Percentiles rank a stretch among this genome's conserved stretches.
phyloP scores from a whole-genome alignment of 2,329 filamentous ascomycete genomes.

The Coniochaeta sp. region DNA sequence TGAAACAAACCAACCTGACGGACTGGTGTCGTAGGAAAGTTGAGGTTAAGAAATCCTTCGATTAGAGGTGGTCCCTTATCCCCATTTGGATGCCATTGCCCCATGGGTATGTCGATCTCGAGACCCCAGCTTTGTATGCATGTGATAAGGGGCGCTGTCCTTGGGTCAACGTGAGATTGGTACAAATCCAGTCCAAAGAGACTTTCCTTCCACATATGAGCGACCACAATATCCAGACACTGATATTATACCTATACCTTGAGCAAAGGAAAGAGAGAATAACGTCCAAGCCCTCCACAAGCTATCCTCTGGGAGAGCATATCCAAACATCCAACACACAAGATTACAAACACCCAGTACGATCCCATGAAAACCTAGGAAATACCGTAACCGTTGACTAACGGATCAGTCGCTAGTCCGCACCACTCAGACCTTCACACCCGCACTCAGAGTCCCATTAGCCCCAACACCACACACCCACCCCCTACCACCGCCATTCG shows the following conservation, averaged over 20 bases:
- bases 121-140: too few species aligned
- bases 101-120: too few species aligned
- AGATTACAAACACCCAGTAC: neutral
- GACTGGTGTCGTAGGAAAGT: neutral
- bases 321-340: neutral
- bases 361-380: neutral
- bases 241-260: neutral
- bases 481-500: neutral
- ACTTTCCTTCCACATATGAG: too few species aligned
- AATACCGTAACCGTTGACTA: too few species aligned
- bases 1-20: too few species aligned
- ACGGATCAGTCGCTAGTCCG: too few species aligned
- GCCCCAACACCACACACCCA: neutral
- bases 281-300: neutral
- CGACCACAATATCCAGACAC: too few species aligned
- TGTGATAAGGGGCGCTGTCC: too few species aligned
- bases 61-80: neutral
- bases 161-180: too few species aligned
- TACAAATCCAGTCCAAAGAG: too few species aligned
- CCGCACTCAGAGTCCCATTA: neutral
- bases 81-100: neutral
- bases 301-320: neutral
- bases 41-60: neutral
- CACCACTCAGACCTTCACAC: neutral
- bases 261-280: neutral